Evolutionary conservation across 2,329 filamentous ascomycete genomes (phyloP), one percentile per base, ranked within the genome.

Genomic region (Paramyrothecium sp.): DNA sequence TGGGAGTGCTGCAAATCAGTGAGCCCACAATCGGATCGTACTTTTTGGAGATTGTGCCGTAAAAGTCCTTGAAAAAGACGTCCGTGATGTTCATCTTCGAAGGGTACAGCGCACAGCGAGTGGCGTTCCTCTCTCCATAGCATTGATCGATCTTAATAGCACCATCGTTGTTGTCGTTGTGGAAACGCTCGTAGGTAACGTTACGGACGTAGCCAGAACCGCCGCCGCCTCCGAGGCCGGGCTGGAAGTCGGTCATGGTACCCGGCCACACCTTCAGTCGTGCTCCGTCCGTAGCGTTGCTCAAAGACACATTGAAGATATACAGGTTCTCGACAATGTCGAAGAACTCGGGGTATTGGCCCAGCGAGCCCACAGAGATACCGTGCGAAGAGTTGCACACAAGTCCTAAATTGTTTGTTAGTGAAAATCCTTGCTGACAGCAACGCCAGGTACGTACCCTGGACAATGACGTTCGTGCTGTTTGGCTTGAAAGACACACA

Each of bases 401-500:
- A 13, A 90, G 73, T 4, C 26, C 26, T 30, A 30, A 30, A 10
- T 10, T 30, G 26, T 30, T 30, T 5, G n/a, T n/a, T n/a, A n/a
- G n/a, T n/a, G n/a, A n/a, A n/a, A n/a, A n/a, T n/a, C n/a, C n/a
- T n/a, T n/a, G 26, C 26, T 30, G 26, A 30, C 26, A 30, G 26
- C 26, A 30, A 30, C 10, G n/a, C n/a, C n/a, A 30, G 26, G 26
- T 30, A 30, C 26, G 26, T 30, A 59, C 86, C 85, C 67, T 89
- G 86, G 7, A 90, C 83, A 3, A 89, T 69, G 21, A 90, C 83
- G 62, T 88, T 80, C 47, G 85, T 89, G 63, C 81, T 85, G 70
- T 90, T 90, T 19, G 87, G 87, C 72, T 90, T 90, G 79, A 90
- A 89, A 2, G 85, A 86, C 17, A 90, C 85, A 59, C 88, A 90